phyloP scores from a whole-genome alignment of 805 yeast genomes.

The Barnettozyma salicaria region DNA sequence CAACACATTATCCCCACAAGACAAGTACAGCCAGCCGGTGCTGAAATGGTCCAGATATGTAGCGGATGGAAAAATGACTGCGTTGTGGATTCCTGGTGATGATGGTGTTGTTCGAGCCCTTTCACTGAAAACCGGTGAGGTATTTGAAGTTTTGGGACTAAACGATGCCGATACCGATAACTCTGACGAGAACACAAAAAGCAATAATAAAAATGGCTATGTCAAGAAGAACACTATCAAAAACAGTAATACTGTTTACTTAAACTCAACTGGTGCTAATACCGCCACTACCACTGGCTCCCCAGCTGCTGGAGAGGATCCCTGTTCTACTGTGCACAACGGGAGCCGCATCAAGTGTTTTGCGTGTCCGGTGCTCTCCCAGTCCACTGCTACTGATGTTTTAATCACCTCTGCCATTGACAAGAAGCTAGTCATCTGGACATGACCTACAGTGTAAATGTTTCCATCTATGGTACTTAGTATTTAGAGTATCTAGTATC shows the following conservation, averaged over 20 bases:
- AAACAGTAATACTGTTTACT: no score
- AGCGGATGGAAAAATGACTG: slow-evolving; percentile 29
- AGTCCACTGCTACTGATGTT: slow-evolving; percentile 27
- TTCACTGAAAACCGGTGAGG: slow-evolving; percentile 38
- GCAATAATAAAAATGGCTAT: no score
- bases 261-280: no score
- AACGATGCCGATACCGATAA: not conserved
- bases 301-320: no score
- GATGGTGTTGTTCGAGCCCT: slow-evolving; percentile 62
- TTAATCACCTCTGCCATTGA: slow-evolving; percentile 49
- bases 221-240: no score
- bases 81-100: slow-evolving; percentile 65
- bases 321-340: slow-evolving; percentile 2
- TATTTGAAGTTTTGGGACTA: slow-evolving; percentile 22
- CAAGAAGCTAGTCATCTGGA: slow-evolving; percentile 31
- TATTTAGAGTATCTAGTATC: no score
- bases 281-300: no score
- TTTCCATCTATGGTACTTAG: no score
- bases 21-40: slow-evolving; percentile 50
- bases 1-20: slow-evolving; percentile 58
- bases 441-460: no score
- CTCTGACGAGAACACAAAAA: not conserved
- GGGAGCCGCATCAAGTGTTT: slow-evolving; percentile 44
- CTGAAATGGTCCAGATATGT: slow-evolving; percentile 36
- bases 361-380: no score